Evolutionary conservation across 1,139 yeast genomes (phyloP).

Genomic region (Hanseniaspora sp.): DNA sequence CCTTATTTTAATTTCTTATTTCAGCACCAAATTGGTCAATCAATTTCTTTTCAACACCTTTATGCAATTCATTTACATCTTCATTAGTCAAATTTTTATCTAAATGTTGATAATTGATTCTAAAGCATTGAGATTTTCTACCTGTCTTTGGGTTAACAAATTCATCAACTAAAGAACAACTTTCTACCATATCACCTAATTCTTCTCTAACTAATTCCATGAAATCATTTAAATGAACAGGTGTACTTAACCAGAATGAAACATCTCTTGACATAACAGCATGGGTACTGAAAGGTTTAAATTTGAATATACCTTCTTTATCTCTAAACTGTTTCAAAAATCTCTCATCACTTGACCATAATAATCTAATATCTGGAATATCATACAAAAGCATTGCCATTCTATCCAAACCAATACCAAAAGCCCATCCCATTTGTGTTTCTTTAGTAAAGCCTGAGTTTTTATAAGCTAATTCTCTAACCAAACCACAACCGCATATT

Average conservation of each 20-base stretch:
- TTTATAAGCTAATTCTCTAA: conserved; percentile 61
- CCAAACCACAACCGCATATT: conserved; percentile 93
- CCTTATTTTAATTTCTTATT: conserved; percentile 34
- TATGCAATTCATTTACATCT: conserved; percentile 65
- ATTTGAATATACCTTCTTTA: conserved; percentile 43
- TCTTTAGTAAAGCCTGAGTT: conserved; percentile 52
- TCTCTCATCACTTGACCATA: conserved; percentile 81
- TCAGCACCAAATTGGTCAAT: conserved; percentile 45
- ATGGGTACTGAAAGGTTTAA: conserved; percentile 80
- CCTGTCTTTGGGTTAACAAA: conserved; percentile 78
- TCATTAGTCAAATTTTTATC: conserved; percentile 76
- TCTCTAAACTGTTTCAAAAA: conserved; percentile 61
- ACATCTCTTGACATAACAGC: conserved; percentile 83
- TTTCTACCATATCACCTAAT: conserved; percentile 85
- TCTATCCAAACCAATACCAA: conserved; percentile 91
- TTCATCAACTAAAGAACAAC: conserved; percentile 68
- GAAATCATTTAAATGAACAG: conserved; percentile 73
- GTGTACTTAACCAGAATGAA: conserved; percentile 59
- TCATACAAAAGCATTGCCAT: conserved; percentile 92
- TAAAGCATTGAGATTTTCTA: conserved; percentile 68
- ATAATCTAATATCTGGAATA: conserved; percentile 84
- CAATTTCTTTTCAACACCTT: conserved; percentile 47
- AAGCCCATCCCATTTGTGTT: conserved; percentile 85
- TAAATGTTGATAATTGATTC: conserved; percentile 91
- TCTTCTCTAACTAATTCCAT: conserved; percentile 82